A percentile compares a stretch with the other conserved stretches of the same genome.
These are phyloP conservation scores for Solanum pinnatisectum DNA, from an alignment of 257 asterid species.

Conservation along the genomic window DNA sequence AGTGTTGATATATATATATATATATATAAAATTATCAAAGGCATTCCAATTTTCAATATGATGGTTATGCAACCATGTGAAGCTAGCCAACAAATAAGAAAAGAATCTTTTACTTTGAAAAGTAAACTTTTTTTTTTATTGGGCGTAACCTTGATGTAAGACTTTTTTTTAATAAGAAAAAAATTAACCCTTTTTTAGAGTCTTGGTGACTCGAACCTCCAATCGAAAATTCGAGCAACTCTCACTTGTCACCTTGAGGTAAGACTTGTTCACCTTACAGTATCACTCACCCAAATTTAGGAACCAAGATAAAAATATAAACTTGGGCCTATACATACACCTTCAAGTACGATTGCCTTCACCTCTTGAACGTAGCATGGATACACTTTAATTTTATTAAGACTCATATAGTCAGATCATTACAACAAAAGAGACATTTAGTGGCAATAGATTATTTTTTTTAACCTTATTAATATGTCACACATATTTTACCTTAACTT, in stretches of 20 bases:
- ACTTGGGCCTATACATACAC: too few species aligned
- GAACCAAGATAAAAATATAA: too few species aligned
- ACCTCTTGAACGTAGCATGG: not conserved
- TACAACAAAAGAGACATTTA: too few species aligned
- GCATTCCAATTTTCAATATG: not conserved
- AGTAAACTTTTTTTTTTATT: not conserved
- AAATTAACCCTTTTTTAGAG: not conserved
- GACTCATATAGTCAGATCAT: not conserved
- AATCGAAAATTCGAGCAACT: not conserved
- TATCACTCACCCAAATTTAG: too few species aligned
- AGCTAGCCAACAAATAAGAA: not conserved
- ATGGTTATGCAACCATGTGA: not conserved
- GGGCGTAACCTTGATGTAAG: not conserved
- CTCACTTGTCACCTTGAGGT: not conserved
- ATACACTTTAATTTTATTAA: not conserved
- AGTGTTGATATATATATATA: not conserved
- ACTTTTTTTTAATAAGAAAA: not conserved
- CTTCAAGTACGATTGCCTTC: not conserved
- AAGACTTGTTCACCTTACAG: too few species aligned
- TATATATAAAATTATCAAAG: not conserved
- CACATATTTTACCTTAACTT: not conserved
- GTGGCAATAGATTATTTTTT: not conserved
- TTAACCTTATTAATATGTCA: not conserved
- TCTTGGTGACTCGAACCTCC: not conserved
- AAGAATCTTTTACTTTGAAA: not conserved